phyloP scores from a whole-genome alignment of 2,329 filamentous ascomycete genomes.

The Cercospora janseana region DNA sequence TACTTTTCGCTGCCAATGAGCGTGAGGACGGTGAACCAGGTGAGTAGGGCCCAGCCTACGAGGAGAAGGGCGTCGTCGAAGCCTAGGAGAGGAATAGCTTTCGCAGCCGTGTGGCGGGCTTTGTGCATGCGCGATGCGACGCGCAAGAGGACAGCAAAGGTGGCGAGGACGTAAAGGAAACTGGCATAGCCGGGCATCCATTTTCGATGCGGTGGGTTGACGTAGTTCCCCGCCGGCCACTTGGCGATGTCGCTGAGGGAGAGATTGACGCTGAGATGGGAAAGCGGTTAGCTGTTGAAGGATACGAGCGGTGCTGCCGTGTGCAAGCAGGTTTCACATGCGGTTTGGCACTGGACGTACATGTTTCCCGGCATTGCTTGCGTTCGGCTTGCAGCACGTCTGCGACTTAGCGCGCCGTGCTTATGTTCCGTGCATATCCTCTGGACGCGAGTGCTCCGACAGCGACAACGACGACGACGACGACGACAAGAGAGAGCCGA shows the following conservation, averaged over 20 bases:
- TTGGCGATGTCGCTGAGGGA: slow-evolving; percentile 10
- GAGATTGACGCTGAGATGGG: slow-evolving; percentile 11
- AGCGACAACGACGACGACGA: background rate
- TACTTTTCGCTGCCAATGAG: slow-evolving; percentile 30
- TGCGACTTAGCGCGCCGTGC: background rate
- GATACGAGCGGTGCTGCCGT: background rate
- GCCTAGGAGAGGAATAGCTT: background rate
- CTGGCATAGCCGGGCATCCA: slow-evolving; percentile 38
- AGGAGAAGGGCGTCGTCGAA: slow-evolving; percentile 21
- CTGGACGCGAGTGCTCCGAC: background rate
- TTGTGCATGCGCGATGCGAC: slow-evolving; percentile 25
- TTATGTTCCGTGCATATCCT: background rate
- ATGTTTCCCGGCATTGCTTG: slow-evolving; percentile 16
- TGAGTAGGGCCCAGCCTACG: slow-evolving; percentile 25
- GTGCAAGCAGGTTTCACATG: background rate
- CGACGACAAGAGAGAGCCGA: background rate
- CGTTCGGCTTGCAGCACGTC: background rate
- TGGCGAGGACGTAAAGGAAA: slow-evolving; percentile 29
- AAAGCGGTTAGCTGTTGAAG: background rate
- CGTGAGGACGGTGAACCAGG: slow-evolving; percentile 27
- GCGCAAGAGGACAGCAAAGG: slow-evolving; percentile 29
- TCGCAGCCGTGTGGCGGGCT: background rate
- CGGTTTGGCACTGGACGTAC: background rate
- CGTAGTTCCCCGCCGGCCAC: slow-evolving; percentile 29
- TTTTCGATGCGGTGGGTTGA: slow-evolving; percentile 29